A percentile compares a stretch with the other conserved stretches of the same genome.
These are phyloP conservation scores for Diutina neorugosa DNA, from an alignment of 1,139 yeast species.

Conservation along the genomic window DNA sequence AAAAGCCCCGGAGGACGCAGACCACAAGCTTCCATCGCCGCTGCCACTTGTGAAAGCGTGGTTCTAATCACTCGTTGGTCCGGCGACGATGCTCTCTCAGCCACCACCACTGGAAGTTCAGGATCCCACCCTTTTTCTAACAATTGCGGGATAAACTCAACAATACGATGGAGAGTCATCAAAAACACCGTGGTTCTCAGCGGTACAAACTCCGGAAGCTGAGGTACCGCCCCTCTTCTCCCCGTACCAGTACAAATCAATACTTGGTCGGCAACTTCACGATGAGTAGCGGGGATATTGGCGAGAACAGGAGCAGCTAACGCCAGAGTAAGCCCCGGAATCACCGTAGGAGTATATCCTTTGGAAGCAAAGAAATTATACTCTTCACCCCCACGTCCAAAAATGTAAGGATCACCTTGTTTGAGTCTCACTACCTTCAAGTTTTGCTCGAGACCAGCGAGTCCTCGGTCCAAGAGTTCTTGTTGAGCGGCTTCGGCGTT, in stretches of 20 bases:
- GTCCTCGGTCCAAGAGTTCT: constrained; percentile 62
- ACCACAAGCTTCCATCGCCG: constrained; percentile 70
- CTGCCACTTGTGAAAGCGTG: constrained; percentile 49
- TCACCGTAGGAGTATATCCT: constrained; percentile 61
- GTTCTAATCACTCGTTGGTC: constrained; percentile 85
- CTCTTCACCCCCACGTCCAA: constrained; percentile 97
- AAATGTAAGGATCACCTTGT: constrained; percentile 96
- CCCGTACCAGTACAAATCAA: constrained; percentile 94
- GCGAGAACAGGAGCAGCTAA: constrained; percentile 83
- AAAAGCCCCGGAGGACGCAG: constrained; percentile 90
- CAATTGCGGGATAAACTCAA: constrained; percentile 51
- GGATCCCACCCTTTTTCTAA: constrained; percentile 54
- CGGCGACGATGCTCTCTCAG: constrained; percentile 88
- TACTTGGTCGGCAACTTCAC: constrained; percentile 89
- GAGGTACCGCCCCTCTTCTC: constrained; percentile 71
- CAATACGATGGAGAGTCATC: constrained; percentile 83
- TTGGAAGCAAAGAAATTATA: constrained; percentile 49
- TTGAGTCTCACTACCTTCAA: constrained; percentile 76
- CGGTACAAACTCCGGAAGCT: constrained; percentile 58
- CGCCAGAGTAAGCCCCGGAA: constrained; percentile 89
- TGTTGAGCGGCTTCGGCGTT: constrained; percentile 91
- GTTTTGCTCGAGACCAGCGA: constrained; percentile 52
- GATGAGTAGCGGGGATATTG: constrained; percentile 80
- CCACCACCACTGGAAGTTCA: constrained; percentile 66
- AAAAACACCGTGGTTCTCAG: constrained; percentile 76